Base-by-base conservation (phyloP, 345 rosid species). In the Sonneratia caseolaris region DNA sequence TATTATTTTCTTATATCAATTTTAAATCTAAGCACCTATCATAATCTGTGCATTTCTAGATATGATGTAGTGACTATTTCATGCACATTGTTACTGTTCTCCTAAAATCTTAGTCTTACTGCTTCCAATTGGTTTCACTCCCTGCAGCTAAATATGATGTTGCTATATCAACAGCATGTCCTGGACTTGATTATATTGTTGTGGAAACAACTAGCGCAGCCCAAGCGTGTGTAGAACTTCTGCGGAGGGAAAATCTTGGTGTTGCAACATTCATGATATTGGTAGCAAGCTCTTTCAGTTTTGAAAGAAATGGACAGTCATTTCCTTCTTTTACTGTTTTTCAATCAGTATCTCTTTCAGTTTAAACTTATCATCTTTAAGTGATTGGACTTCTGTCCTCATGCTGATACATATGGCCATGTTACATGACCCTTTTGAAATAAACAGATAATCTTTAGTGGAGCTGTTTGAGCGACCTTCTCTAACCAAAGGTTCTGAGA, bases 181-280 rank as follows among this genome's bases (percentile, higher is more conserved):
- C 87, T 38, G 98, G 97, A 55, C 98, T 95, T 77, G 99, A 92
- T 74, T 87, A 84, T 79, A 85, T 95, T 76, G 97, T 95, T 78
- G 98, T 95, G 73, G 97, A 95, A 82, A 95, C 99, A 76, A 92
- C 92, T 73, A 79, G 81, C 70, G 89, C 98, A 62, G 99, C 98
- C 59, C 93, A 95, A 77, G 93, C 92, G 79, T 95, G 96, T 79
- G 96, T 95, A 74, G 92, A 92, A 79, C 81, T 95, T 64, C 97
- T 92, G 48, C 85, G 99, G 70, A 88, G 83, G 74, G 98, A 87
- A 81, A 87, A 90, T 73, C 89, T 90, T 76, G 99, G 99, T 56
- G 82, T 95, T 80, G 97, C 97, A 35, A 92, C 99, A 62, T 95
- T 92, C 84, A 89, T 95, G 96, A 92, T 92, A 84, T 76, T 95